phyloP scores from a whole-genome alignment of 2,329 filamentous ascomycete species.

The Colletotrichum gloeosporioides region DNA sequence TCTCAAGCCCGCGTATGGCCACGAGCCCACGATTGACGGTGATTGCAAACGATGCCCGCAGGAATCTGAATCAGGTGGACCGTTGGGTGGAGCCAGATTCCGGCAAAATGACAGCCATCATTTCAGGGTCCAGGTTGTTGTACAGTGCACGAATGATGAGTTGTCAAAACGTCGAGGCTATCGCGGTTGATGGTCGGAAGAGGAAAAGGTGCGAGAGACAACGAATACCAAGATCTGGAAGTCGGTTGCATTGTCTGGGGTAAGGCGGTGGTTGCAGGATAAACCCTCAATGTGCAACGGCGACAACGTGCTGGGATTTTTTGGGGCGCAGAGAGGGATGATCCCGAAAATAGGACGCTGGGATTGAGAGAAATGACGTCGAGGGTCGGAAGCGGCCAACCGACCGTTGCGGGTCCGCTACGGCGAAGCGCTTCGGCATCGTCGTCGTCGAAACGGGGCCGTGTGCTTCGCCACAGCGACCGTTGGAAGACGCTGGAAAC shows the following conservation, averaged over 20 bases:
- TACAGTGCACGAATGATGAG: not conserved
- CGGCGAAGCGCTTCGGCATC: conserved; percentile 5
- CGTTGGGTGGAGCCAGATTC: not conserved
- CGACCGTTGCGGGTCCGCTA: conserved; percentile 3
- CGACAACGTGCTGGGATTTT: not conserved
- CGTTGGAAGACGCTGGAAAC: not conserved
- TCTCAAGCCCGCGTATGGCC: not conserved
- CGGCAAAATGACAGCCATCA: not conserved
- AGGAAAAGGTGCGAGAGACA: not conserved
- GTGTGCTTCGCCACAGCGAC: not conserved
- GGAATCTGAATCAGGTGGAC: conserved; percentile 1
- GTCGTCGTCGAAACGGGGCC: conserved; percentile 12
- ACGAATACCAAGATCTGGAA: not conserved
- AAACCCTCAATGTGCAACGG: not conserved
- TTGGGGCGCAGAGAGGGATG: not conserved
- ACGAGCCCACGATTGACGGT: not conserved
- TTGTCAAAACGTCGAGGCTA: not conserved
- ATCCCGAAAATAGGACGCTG: not conserved
- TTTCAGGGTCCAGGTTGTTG: not conserved
- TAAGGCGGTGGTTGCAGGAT: not conserved
- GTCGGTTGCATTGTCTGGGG: conserved; percentile 12
- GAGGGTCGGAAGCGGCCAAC: not conserved
- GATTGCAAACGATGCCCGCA: not conserved
- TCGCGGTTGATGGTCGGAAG: not conserved
- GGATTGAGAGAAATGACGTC: conserved; percentile 12